A percentile compares a stretch with the other conserved stretches of the same genome.
Evolutionary conservation across 768 basidiomycete genomes (phyloP).

Genomic region (Termitomyces sp.): DNA sequence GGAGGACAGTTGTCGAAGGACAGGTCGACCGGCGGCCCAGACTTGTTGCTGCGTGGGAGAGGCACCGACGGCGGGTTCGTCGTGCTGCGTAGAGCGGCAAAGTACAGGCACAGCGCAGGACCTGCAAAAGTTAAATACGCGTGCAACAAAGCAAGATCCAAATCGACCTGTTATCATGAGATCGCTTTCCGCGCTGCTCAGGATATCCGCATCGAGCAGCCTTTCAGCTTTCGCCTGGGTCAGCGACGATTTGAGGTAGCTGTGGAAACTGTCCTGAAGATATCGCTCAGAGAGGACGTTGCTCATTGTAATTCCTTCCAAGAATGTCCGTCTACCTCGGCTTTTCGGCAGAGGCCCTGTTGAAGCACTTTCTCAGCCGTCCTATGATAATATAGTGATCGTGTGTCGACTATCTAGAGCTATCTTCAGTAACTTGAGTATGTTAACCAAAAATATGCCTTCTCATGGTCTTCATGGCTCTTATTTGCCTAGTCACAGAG

Average conservation of each 20-base stretch:
- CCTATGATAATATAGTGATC: no score
- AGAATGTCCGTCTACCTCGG: no score
- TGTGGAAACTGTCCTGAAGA: slow-evolving; percentile 77
- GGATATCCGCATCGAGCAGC: slow-evolving; percentile 64
- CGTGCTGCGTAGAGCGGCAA: slow-evolving; percentile 72
- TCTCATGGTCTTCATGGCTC: no score
- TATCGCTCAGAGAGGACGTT: slow-evolving; percentile 49
- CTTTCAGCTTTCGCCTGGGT: slow-evolving; percentile 73
- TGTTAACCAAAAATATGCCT: no score
- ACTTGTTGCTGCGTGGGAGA: slow-evolving; percentile 48
- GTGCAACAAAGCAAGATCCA: background rate
- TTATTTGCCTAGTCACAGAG: no score
- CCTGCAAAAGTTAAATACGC: slow-evolving; percentile 30
- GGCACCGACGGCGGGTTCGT: slow-evolving; percentile 79
- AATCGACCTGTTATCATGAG: slow-evolving; percentile 79
- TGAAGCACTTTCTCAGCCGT: no score
- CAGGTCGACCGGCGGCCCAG: slow-evolving; percentile 41
- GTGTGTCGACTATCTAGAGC: no score
- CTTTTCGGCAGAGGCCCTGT: no score
- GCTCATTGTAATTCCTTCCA: background rate
- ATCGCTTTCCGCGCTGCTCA: slow-evolving; percentile 77
- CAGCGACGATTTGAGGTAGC: slow-evolving; percentile 74
- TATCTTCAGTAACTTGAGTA: no score
- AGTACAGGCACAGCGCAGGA: slow-evolving; percentile 79
- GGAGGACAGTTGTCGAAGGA: slow-evolving; percentile 66